phyloP scores from a whole-genome alignment of 148 eudicot species.

The Selenicereus undatus region DNA sequence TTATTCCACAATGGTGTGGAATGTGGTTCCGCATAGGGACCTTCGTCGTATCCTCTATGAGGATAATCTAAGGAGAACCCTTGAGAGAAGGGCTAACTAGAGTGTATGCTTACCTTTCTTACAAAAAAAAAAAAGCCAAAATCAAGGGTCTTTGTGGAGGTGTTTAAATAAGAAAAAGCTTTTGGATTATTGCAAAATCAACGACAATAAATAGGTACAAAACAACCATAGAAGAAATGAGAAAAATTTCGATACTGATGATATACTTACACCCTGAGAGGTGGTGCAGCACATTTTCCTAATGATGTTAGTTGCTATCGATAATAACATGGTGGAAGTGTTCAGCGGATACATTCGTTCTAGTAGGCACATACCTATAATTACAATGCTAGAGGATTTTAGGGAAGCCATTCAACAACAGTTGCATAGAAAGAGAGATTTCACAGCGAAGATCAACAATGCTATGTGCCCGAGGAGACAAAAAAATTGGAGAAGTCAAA shows the following conservation, averaged over 20 bases:
- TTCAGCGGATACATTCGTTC: background rate
- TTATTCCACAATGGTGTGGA: no score
- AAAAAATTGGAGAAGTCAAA: no score
- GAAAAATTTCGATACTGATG: background rate
- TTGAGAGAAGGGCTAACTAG: no score
- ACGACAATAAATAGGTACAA: background rate
- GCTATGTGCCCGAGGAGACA: background rate
- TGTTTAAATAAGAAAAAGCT: background rate
- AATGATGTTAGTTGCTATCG: background rate
- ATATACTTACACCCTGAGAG: background rate
- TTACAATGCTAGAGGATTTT: background rate
- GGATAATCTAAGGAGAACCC: no score
- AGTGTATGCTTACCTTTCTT: no score
- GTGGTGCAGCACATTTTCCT: background rate
- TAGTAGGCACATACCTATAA: background rate
- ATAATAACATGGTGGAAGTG: background rate
- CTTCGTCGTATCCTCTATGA: no score
- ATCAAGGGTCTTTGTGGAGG: background rate
- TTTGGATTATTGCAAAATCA: background rate
- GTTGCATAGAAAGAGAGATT: background rate
- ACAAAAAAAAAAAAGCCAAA: no score
- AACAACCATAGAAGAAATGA: background rate
- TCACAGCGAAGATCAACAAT: background rate
- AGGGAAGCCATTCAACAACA: background rate
- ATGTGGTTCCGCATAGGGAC: no score